Evolutionary conservation across 768 basidiomycete genomes (phyloP), one percentile per base, ranked within the genome.

Genomic region (Cystofilobasidium capitatum): DNA sequence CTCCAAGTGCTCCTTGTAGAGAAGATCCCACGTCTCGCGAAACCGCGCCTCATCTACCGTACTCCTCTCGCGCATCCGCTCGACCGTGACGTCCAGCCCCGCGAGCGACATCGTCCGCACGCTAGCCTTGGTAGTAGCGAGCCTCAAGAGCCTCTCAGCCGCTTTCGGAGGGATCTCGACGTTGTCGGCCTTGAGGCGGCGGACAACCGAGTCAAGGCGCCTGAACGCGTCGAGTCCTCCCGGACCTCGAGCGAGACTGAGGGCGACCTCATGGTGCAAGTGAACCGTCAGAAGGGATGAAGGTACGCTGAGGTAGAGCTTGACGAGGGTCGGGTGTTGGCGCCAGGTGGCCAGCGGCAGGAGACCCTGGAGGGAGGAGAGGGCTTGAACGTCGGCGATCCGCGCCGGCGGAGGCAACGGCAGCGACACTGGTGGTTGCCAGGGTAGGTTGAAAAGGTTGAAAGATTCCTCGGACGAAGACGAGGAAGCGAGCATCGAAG

Each of bases 21-120:
- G 64, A 1, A 58, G 29, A 36, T 64, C 51, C 62, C 62, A 64
- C n/a, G 62, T 36, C 24, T 54, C 35, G 0, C 12, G 22, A 9
- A 51, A 20, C 24, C 49, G 49, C 17, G 24, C 49, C 3, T n/a
- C 24, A 29, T 51, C 49, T n/a, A 29, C n/a, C 49, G 24, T 3
- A 29, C 49, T 51, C 12, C 49, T n/a, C 49, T 51, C 49, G 24
- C 49, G 49, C 49, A 51, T 4, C 24, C 49, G 49, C 5, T 26
- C 49, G 17, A 51, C 49, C 12, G 24, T 51, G 49, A 51, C 24
- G n/a, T 49, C 20, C 47, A 22, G 8, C 47, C 20, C 12, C 47
- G 12, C 47, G 47, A n/a, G n/a, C n/a, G n/a, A n/a, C n/a, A n/a
- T n/a, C n/a, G n/a, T n/a, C 26, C 26, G 9, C 9, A 49, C 49